A percentile compares a stretch with the other conserved stretches of the same genome.
phyloP scores from a whole-genome alignment of 2,329 filamentous ascomycete genomes.

The Phyllosticta citriasiana region DNA sequence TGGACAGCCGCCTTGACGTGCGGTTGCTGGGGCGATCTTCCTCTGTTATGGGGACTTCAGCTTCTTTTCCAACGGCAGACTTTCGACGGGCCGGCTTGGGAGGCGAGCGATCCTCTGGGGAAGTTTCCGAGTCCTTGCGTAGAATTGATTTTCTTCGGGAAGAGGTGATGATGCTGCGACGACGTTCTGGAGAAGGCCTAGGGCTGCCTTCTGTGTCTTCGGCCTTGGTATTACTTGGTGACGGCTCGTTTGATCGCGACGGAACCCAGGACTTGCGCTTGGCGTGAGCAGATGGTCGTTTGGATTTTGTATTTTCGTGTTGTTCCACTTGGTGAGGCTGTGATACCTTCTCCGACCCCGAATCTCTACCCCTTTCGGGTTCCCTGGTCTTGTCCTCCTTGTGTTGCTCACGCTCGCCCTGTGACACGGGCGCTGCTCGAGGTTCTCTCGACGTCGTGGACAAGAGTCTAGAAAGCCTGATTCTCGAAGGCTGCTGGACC shows the following conservation, averaged over 20 bases:
- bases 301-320: background rate
- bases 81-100: constrained; percentile 1
- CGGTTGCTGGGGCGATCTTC: constrained; percentile 9
- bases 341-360: background rate
- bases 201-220: constrained; percentile 6
- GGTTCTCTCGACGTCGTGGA: constrained; percentile 4
- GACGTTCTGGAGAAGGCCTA: constrained; percentile 6
- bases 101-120: background rate
- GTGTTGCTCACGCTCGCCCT: background rate
- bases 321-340: background rate
- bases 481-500: constrained; percentile 14
- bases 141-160: constrained; percentile 9
- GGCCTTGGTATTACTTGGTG: constrained; percentile 14
- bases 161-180: constrained; percentile 7
- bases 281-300: background rate
- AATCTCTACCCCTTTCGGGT: background rate
- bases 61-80: constrained; percentile 11
- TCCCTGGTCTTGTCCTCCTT: constrained; percentile 6
- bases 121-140: constrained; percentile 7
- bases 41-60: constrained; percentile 7
- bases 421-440: background rate
- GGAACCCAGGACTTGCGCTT: constrained; percentile 11
- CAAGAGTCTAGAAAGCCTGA: constrained; percentile 18
- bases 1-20: constrained; percentile 4
- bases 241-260: constrained; percentile 18